Evolutionary conservation across 228 moss, liverwort and hornwort species (phyloP), one percentile per base, ranked within the genome.

Genomic region (Sphagnum fallax): DNA sequence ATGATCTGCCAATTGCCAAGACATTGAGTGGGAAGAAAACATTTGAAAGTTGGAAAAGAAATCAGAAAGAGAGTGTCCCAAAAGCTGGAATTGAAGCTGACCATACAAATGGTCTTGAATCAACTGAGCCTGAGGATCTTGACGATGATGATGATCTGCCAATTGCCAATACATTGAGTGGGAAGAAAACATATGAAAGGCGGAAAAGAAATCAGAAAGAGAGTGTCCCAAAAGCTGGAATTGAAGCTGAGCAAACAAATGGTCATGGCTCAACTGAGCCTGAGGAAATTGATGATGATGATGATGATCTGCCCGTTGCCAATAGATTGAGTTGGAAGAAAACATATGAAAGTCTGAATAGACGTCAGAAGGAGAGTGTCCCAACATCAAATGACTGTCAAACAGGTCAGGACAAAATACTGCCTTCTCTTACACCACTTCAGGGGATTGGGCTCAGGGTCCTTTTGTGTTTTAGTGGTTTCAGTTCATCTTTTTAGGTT

Each of bases 1-100:
- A 53, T 53, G 53, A 11, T 53, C 11, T 6, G 53, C 53, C 53
- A 53, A 53, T 6, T 53, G 53, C 11, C 53, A 6, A 53, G 0
- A 53, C 11, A 53, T 53, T 6, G 53, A 6, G 53, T 6, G 11
- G 53, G 11, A 53, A 53, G 53, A 53, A 53, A 53, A 11, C 8
- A 53, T 53, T 0, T 53, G 53, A 53, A 53, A 5, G 57, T 0
- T n/a, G 47, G 10, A 53, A 48, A 62, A 65, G 58, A 15, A 67
- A 65, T 50, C 53, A 57, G 61, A 73, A 66, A n/a, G 70, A 61
- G 51, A 55, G 61, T 50, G 50, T 50, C 52, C 58, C 49, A 53
- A 53, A 53, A 6, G 0, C 6, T 53, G 53, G 8, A 6, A 11
- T 6, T 53, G 53, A 53, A 53, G 53, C 53, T 53, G 53, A 11